phyloP scores from a whole-genome alignment of 2,329 filamentous ascomycete genomes.

The Fusarium pilosicola region DNA sequence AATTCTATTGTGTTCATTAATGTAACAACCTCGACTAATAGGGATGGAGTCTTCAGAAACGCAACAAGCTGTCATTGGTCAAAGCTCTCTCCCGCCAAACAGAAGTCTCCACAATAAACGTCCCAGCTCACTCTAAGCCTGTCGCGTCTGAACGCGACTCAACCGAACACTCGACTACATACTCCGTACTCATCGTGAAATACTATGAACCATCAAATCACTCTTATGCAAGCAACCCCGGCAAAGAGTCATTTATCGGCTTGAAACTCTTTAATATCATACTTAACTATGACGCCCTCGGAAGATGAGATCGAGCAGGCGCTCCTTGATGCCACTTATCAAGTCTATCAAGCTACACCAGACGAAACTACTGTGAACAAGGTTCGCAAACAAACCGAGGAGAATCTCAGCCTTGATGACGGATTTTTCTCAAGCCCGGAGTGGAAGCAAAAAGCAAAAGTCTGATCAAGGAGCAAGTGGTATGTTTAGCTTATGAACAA shows the following conservation, averaged over 20 bases:
- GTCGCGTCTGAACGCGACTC: slow-evolving; percentile 39
- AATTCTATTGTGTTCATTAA: neutral
- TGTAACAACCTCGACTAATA: neutral
- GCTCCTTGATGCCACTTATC: slow-evolving; percentile 58
- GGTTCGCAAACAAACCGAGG: slow-evolving; percentile 63
- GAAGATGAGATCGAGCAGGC: slow-evolving; percentile 56
- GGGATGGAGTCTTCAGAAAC: neutral
- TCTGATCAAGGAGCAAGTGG: slow-evolving; percentile 65
- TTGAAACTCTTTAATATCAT: neutral
- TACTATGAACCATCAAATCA: neutral
- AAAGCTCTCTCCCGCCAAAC: slow-evolving; percentile 28
- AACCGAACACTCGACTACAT: slow-evolving; percentile 13
- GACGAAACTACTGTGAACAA: slow-evolving; percentile 66
- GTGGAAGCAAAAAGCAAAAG: slow-evolving; percentile 70
- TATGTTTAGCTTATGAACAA: slow-evolving; percentile 49
- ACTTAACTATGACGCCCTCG: slow-evolving; percentile 53
- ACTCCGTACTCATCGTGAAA: neutral
- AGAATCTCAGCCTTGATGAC: slow-evolving; percentile 58
- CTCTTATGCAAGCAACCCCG: neutral
- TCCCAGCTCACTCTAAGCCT: slow-evolving; percentile 12
- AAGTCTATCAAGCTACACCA: slow-evolving; percentile 56
- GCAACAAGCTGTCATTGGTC: slow-evolving; percentile 29
- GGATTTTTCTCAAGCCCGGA: slow-evolving; percentile 60
- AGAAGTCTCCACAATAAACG: slow-evolving; percentile 20
- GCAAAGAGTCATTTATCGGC: neutral